These are phyloP conservation scores for Chamaenerion angustifolium DNA, from an alignment of 345 rosid species.

Conservation along the genomic window DNA sequence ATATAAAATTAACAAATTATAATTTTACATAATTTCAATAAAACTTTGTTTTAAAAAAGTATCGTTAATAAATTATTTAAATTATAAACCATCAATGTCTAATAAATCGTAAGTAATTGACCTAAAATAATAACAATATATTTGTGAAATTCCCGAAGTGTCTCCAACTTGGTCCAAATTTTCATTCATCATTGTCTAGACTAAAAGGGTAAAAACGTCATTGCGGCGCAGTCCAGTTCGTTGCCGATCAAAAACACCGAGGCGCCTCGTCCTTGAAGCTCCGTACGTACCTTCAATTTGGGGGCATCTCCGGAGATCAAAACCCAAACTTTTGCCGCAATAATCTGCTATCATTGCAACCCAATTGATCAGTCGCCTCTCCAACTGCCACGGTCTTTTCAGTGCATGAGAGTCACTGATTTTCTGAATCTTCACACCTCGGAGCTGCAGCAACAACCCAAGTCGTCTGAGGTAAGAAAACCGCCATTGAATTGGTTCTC, in stretches of 20 bases:
- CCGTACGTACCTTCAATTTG: conserved; percentile 37
- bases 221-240: conserved; percentile 22
- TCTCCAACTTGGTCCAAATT: conserved; percentile 4
- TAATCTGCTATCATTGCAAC: background rate
- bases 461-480: too few relatives aligned
- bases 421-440: too few relatives aligned
- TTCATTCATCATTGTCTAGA: background rate
- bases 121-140: too few relatives aligned
- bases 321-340: background rate
- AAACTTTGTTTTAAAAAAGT: too few relatives aligned
- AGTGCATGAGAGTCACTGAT: too few relatives aligned
- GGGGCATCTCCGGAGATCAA: conserved; percentile 17
- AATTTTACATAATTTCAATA: too few relatives aligned
- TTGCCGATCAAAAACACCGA: conserved; percentile 82
- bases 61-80: too few relatives aligned
- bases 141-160: conserved; percentile 10
- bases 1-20: too few relatives aligned
- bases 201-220: conserved; percentile 33
- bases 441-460: too few relatives aligned
- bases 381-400: background rate
- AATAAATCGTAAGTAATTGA: too few relatives aligned
- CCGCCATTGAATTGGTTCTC: too few relatives aligned
- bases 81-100: too few relatives aligned
- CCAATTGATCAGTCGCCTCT: background rate
- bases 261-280: conserved; percentile 52